Base-by-base conservation (phyloP, 345 rosid genomes). In the Euphorbia lathyris region DNA sequence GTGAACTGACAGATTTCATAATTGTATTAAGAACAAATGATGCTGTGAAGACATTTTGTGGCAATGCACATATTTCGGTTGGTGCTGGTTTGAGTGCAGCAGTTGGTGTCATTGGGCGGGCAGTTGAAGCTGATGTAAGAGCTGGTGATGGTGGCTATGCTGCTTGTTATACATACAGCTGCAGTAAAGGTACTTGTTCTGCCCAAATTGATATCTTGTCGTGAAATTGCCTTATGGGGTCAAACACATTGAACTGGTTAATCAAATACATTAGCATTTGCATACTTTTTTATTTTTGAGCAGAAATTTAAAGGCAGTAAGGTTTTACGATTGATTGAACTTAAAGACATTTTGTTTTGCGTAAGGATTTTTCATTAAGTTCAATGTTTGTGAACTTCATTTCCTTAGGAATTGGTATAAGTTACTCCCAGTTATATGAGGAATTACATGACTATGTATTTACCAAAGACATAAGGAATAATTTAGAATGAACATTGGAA, bases 61-160 rank as follows among this genome's bases (percentile, higher is more conserved):
- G 99, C 20, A 84, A 83, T 77, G 88, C 87, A 3, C 99, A 95
- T 77, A 60, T 95, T 56, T 89, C 96, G 5, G n/a, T 95, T 36
- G 96, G 99, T 72, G 99, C 97, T 76, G 98, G 97, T 78, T 62
- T 88, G 79, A 95, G 97, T 69, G 99, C 96, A 14, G 99, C 99
- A 11, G 91, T 83, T 65, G 98, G 94, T 69, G 79, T 58, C 25
- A 64, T 88, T 68, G 98, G 99, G 69, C 84, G 98, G 66, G 86
- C 96, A 73, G 85, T 75, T 75, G 99, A 89, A 83, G 99, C 98
- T 51, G 97, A 82, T 79, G 61, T 95, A 23, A 86, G 97, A 69
- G 97, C 96, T 75, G 98, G 99, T 64, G 91, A 86, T 67, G 92
- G 96, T 68, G 98, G 99, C 77, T 92, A 74, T 85, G 91, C 97